Evolutionary conservation across 495 filamentous ascomycete species (phyloP), one percentile per base, ranked within the genome.

Genomic region (Neurospora sp.): DNA sequence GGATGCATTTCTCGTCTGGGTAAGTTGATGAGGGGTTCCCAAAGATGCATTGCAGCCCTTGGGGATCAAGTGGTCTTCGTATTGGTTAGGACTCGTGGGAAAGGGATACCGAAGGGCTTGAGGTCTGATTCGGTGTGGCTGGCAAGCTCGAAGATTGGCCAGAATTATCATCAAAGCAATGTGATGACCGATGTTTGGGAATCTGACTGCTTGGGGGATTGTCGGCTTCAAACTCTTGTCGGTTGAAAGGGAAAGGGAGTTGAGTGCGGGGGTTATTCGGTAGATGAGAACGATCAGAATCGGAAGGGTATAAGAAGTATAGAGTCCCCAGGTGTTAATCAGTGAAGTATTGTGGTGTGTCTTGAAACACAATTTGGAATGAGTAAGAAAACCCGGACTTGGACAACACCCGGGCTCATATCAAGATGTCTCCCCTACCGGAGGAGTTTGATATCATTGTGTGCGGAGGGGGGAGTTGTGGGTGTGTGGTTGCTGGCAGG

Each of bases 401-500:
- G 27, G 37, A 69, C 2, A 42, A n/a, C 18, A 49, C n/a, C 2
- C 31, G 37, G 44, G 20, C 9, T 7, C 35, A 10, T 62, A 38
- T 74, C 46, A 76, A 42, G 41, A 85, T 85, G 83, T 81, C 79
- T 71, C 79, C 83, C 35, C 74, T 89, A 60, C 88, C 88, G 23
- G 90, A 92, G 39, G 92, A 95, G 83, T 91, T 94, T 75, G 92
- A 95, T 78, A 93, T 95, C 74, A 94, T 95, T 76, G 90, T 95
- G 72, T 91, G 90, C 78, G 93, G 92, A 76, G 93, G 92, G 79
- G 83, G 86, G 39, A 91, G 90, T 74, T 86, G 88, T 73, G 91
- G 90, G 23, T 93, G 91, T 81, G 93, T 94, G 44, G 90, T 93
- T 74, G 92, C 92, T 62, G 92, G 92, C 75, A 87, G 86, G 84